Evolutionary conservation across 2,329 filamentous ascomycete species (phyloP).

Genomic region (Fulvia fulva): DNA sequence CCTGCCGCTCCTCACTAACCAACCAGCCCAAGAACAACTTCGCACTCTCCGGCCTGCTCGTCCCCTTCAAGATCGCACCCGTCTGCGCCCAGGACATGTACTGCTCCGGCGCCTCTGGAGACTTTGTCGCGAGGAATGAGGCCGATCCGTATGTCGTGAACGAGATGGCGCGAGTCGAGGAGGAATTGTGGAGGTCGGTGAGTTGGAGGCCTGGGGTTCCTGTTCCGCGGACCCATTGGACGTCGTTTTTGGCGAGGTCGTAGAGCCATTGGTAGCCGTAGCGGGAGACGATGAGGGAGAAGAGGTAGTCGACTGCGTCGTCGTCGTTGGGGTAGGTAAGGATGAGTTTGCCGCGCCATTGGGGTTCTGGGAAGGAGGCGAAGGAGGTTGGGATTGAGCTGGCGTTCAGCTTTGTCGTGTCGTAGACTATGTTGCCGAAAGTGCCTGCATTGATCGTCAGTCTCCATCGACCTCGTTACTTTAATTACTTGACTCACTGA

Average conservation of each 20-base stretch:
- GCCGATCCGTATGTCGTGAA: conserved; percentile 15
- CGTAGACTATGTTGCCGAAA: conserved; percentile 30
- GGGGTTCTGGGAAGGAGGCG: conserved; percentile 44
- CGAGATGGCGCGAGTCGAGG: conserved; percentile 13
- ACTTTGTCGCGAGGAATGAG: conserved; percentile 1
- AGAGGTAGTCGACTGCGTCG: conserved; percentile 52
- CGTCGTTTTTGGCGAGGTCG: conserved; percentile 43
- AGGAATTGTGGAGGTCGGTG: conserved; percentile 12
- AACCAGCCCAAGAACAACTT: conserved; percentile 46
- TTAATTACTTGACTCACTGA: conserved; percentile 30
- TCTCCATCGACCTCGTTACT: no score
- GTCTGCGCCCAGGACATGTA: conserved; percentile 48
- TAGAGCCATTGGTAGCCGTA: conserved; percentile 48
- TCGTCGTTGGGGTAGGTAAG: conserved; percentile 58
- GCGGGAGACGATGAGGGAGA: conserved; percentile 42
- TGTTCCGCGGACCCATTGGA: conserved; percentile 51
- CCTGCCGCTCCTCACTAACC: conserved; percentile 9
- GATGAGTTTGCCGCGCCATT: conserved; percentile 52
- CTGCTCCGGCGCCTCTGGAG: conserved; percentile 26
- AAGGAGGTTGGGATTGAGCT: conserved; percentile 37
- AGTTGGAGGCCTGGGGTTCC: conserved; percentile 39
- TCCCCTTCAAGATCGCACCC: conserved; percentile 44
- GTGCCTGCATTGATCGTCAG: neutral
- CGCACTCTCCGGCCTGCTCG: conserved; percentile 45
- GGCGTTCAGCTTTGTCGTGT: conserved; percentile 34